Percentiles rank a stretch among this genome's conserved stretches.
These are phyloP conservation scores for Piper betle DNA, from an alignment of 164 flowering plant genomes.

Conservation along the genomic window DNA sequence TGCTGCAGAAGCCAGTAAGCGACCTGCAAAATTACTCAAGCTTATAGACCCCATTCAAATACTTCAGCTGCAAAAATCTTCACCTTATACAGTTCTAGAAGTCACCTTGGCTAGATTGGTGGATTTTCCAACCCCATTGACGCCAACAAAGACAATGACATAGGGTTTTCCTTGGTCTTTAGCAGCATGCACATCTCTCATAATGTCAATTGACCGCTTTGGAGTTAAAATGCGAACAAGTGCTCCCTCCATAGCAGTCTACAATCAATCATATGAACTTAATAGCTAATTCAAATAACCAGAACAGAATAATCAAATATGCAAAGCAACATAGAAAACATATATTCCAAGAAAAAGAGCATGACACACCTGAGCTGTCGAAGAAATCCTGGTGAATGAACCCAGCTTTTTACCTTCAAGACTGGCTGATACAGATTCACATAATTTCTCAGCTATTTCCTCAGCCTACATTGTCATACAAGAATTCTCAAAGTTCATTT, in stretches of 20 bases:
- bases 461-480: conserved; percentile 47
- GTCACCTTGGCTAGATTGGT: conserved; percentile 92
- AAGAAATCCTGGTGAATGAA: conserved; percentile 86
- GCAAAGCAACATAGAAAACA: background rate
- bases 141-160: conserved; percentile 95
- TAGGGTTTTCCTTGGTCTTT: conserved; percentile 89
- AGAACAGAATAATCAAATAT: background rate
- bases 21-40: conserved; percentile 35
- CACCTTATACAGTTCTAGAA: background rate
- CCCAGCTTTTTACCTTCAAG: conserved; percentile 85
- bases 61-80: background rate
- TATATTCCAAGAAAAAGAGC: background rate
- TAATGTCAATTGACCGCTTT: conserved; percentile 83
- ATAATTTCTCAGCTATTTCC: conserved; percentile 94
- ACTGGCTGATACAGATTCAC: conserved; percentile 91
- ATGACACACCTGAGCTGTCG: conserved; percentile 63
- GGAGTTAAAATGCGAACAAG: conserved; percentile 95
- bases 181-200: conserved; percentile 91
- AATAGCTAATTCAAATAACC: background rate
- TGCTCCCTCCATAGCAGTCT: conserved; percentile 98
- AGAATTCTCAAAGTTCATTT: background rate
- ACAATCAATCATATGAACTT: conserved; percentile 12
- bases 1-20: conserved; percentile 99
- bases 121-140: conserved; percentile 97
- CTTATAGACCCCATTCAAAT: background rate